These are phyloP conservation scores for Tetragonia tetragonoides DNA, from an alignment of 148 eudicot species.

Conservation along the genomic window DNA sequence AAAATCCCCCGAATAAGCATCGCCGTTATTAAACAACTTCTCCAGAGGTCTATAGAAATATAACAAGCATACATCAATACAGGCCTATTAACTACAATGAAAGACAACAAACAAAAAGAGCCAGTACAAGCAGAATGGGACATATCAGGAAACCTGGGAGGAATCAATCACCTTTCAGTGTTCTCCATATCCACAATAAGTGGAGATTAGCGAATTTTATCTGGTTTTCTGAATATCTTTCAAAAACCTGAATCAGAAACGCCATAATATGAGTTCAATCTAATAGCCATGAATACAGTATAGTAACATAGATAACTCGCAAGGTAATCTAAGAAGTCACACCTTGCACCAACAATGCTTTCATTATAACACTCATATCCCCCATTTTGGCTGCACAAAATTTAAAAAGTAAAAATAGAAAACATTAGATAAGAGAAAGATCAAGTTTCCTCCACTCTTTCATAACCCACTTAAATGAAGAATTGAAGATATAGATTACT, in stretches of 20 bases:
- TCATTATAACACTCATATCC: neutral
- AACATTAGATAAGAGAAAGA: no score
- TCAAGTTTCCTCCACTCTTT: no score
- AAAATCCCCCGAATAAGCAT: conserved; percentile 61
- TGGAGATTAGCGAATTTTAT: conserved; percentile 4
- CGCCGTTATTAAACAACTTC: conserved; percentile 62
- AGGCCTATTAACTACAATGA: neutral
- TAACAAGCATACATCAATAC: conserved; percentile 7
- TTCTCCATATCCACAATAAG: conserved; percentile 34
- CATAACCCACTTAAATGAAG: no score
- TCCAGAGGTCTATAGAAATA: conserved; percentile 31
- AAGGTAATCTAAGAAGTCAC: neutral
- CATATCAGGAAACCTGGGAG: neutral
- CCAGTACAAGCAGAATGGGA: neutral
- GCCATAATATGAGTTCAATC: neutral
- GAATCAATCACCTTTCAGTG: conserved; percentile 38
- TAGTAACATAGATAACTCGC: neutral
- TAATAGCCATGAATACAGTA: neutral
- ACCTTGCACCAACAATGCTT: neutral
- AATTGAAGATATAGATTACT: no score
- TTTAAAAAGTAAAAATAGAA: neutral
- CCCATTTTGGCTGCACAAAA: neutral
- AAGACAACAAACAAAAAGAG: neutral
- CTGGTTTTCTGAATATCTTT: conserved; percentile 5
- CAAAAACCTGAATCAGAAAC: conserved; percentile 21